Evolutionary conservation across 2,329 filamentous ascomycete genomes (phyloP), one percentile per base, ranked within the genome.

Genomic region (Sporothrix globosa): DNA sequence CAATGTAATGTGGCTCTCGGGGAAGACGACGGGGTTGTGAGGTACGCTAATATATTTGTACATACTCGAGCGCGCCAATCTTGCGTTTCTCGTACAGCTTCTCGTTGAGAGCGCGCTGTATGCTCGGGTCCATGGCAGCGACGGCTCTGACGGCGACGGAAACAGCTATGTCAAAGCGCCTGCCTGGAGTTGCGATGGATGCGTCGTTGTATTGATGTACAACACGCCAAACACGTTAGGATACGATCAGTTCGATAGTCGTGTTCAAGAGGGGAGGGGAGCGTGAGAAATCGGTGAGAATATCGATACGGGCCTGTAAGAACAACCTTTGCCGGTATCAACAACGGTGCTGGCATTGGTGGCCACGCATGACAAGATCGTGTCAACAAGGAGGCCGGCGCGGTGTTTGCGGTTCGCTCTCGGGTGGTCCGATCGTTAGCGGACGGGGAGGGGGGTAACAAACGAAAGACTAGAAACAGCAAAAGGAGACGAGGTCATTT

Each of bases 81-180:
- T 99, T 99, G 79, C 96, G 89, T 85, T 96, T 97, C 79, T 99
- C 96, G 81, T 99, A 99, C 78, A 98, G 90, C 87, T 97, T 99
- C 83, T 99, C 96, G 79, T 96, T 97, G 79, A 99, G 86, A 75
- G 94, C 87, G 76, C 95, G 92, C 81, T 96, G 93, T 79, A 97
- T 92, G 79, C 90, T 90, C 77, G 88, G 85, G 84, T 98, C 95
- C 94, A 98, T 97, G 77, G 71, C 34, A 34, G 34, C 34, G 34
- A 34, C 34, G 34, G 9, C 34, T 34, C 9, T 34, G 7, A 34
- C 34, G 34, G 54, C 19, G 21, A 34, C 27, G 30, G 44, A 46
- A 14, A 17, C 41, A 2, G 41, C 4, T 5, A 19, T 48, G 3
- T 56, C 14, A 14, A 48, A 50, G 19, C 11, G 41, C 19, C 41